phyloP scores from a whole-genome alignment of 2,329 filamentous ascomycete species.

The Fusarium armeniacum region DNA sequence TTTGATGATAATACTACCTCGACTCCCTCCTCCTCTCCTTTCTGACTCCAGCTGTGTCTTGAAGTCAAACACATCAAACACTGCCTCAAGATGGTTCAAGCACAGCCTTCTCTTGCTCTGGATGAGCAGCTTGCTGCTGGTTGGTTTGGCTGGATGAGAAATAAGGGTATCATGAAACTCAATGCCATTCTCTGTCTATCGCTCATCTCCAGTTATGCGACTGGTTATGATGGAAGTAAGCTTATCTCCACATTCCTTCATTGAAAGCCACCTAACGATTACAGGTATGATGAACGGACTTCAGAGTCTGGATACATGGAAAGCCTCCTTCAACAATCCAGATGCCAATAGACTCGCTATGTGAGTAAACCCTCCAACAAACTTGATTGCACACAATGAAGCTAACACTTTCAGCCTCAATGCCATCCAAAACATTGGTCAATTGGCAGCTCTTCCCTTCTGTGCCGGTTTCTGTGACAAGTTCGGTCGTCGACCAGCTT shows the following conservation, averaged over 20 bases:
- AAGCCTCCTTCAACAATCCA: slow-evolving; percentile 14
- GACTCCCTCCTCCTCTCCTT: slow-evolving; percentile 12
- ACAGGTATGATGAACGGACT: slow-evolving; percentile 24
- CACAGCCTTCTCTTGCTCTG: slow-evolving; percentile 24
- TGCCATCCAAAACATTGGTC: slow-evolving; percentile 26
- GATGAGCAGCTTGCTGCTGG: slow-evolving; percentile 27
- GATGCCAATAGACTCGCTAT: slow-evolving; percentile 22
- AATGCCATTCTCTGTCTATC: slow-evolving; percentile 27
- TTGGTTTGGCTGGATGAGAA: slow-evolving; percentile 24
- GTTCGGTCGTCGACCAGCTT: slow-evolving; percentile 13
- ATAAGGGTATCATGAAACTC: slow-evolving; percentile 27
- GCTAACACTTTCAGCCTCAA: background rate
- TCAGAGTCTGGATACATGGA: slow-evolving; percentile 26
- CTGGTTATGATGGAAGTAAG: slow-evolving; percentile 25
- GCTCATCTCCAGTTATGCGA: slow-evolving; percentile 26
- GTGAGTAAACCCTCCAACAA: background rate
- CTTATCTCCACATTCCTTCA: background rate
- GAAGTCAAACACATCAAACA: background rate
- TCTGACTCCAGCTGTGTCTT: background rate
- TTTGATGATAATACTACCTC: slow-evolving; percentile 28
- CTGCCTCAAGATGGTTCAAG: slow-evolving; percentile 19
- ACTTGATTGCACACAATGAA: too few relatives aligned
- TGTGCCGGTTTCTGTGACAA: slow-evolving; percentile 24
- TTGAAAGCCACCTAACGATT: background rate
- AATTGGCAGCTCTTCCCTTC: slow-evolving; percentile 21